These are phyloP conservation scores for Xerocomus minutiporus DNA, from an alignment of 1,284 basidiomycete genomes.

Conservation along the genomic window DNA sequence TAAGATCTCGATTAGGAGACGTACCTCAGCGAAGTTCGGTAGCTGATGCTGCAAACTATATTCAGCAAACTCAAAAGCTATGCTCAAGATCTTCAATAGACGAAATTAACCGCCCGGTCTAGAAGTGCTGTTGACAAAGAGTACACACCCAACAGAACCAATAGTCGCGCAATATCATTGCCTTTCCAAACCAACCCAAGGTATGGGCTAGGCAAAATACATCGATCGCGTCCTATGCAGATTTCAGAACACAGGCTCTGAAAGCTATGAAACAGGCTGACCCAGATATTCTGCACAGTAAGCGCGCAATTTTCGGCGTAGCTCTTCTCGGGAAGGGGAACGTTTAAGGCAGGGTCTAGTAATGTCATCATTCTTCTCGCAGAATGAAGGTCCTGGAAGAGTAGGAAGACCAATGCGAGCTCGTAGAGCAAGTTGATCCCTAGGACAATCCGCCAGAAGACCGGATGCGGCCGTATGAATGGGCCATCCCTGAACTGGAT, in stretches of 20 bases:
- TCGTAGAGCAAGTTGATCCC: constrained; percentile 80
- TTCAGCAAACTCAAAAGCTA: constrained; percentile 81
- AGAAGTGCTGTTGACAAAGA: constrained; percentile 6
- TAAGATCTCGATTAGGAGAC: constrained; percentile 23
- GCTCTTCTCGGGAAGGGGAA: constrained; percentile 72
- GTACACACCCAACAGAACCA: constrained; percentile 80
- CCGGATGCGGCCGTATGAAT: constrained; percentile 69
- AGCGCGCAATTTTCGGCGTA: constrained; percentile 77
- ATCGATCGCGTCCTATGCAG: constrained; percentile 64
- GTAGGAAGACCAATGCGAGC: constrained; percentile 71
- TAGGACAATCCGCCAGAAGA: constrained; percentile 71
- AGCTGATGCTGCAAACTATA: constrained; percentile 81
- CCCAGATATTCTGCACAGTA: constrained; percentile 63
- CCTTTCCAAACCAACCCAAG: constrained; percentile 84
- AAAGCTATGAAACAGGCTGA: constrained; percentile 32
- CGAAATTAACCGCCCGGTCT: constrained; percentile 4
- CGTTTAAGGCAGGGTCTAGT: constrained; percentile 67
- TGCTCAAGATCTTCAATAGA: constrained; percentile 64
- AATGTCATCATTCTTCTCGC: constrained; percentile 74
- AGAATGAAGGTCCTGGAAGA: constrained; percentile 78
- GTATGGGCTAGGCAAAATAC: constrained; percentile 81
- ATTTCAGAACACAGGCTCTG: constrained; percentile 5
- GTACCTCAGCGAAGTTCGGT: constrained; percentile 77
- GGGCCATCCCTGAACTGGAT: constrained; percentile 84
- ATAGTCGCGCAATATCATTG: constrained; percentile 79